These are phyloP conservation scores for Periconia macrospinosa DNA, from an alignment of 2,329 filamentous ascomycete species.

Conservation along the genomic window DNA sequence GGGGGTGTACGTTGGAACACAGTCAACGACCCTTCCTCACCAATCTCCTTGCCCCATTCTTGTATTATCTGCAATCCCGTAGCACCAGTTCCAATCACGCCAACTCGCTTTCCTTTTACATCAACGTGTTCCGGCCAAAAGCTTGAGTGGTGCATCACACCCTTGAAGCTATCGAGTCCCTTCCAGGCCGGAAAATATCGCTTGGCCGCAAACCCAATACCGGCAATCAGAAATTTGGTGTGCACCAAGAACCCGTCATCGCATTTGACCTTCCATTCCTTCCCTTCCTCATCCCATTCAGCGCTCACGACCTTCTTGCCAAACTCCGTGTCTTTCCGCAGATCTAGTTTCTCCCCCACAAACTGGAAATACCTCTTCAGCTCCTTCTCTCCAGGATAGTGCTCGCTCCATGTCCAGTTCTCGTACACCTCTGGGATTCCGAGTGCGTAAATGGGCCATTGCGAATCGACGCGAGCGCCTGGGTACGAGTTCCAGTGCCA, in stretches of 20 bases:
- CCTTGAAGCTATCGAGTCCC: constrained; percentile 60
- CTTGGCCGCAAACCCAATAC: constrained; percentile 58
- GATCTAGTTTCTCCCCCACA: constrained; percentile 54
- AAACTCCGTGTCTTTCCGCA: constrained; percentile 51
- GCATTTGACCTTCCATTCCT: constrained; percentile 52
- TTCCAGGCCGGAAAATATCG: constrained; percentile 59
- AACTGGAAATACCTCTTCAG: constrained; percentile 59
- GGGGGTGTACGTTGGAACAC: constrained; percentile 69
- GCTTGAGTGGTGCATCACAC: constrained; percentile 58
- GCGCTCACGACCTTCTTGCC: constrained; percentile 29
- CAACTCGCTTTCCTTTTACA: constrained; percentile 57
- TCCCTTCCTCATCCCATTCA: constrained; percentile 48
- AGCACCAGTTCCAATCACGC: constrained; percentile 64
- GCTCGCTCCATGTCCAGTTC: constrained; percentile 55
- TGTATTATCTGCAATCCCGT: constrained; percentile 65
- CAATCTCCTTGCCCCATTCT: constrained; percentile 54
- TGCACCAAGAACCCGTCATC: constrained; percentile 50
- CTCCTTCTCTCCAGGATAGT: constrained; percentile 54
- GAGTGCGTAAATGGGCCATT: constrained; percentile 46
- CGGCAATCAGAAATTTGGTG: constrained; percentile 53
- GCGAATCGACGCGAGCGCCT: constrained; percentile 47
- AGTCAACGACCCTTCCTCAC: constrained; percentile 49
- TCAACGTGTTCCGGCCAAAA: constrained; percentile 60
- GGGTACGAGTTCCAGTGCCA: constrained; percentile 34
- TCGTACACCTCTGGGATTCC: constrained; percentile 46